phyloP scores from a whole-genome alignment of 2,329 filamentous ascomycete genomes.

The Passalora sequoiae region DNA sequence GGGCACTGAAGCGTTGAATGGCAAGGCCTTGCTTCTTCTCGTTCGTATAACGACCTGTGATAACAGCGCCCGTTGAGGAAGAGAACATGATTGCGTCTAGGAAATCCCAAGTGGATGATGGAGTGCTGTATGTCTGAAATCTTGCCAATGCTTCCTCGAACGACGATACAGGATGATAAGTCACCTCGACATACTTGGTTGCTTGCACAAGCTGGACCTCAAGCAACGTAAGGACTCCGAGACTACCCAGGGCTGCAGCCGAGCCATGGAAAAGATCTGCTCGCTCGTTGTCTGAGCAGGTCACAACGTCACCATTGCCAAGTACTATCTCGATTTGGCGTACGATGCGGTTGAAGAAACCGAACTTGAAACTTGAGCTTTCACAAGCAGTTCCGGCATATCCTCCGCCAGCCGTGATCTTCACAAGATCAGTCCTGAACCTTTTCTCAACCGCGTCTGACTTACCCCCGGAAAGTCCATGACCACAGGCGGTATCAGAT shows the following conservation, averaged over 20 bases:
- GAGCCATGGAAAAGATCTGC: constrained; percentile 59
- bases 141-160: constrained; percentile 40
- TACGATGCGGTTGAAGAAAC: constrained; percentile 60
- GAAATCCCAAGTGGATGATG: constrained; percentile 49
- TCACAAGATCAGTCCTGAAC: background rate
- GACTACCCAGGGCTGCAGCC: constrained; percentile 59
- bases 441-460: background rate
- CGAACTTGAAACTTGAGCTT: constrained; percentile 60
- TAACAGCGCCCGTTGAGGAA: constrained; percentile 37
- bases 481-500: constrained; percentile 58
- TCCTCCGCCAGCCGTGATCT: constrained; percentile 61
- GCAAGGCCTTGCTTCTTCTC: constrained; percentile 1
- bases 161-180: constrained; percentile 39
- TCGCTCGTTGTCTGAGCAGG: constrained; percentile 50
- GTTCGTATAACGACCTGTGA: constrained; percentile 39
- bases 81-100: constrained; percentile 54
- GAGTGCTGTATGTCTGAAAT: constrained; percentile 32
- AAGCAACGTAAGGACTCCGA: constrained; percentile 59
- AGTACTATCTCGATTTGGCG: constrained; percentile 60
- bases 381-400: constrained; percentile 63
- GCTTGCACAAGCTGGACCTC: constrained; percentile 44
- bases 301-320: constrained; percentile 52
- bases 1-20: constrained; percentile 48
- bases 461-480: constrained; percentile 60
- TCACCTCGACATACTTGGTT: constrained; percentile 45